Conservation (phyloP, 768 basidiomycete genomes). For the Suillus subalutaceus region DNA sequence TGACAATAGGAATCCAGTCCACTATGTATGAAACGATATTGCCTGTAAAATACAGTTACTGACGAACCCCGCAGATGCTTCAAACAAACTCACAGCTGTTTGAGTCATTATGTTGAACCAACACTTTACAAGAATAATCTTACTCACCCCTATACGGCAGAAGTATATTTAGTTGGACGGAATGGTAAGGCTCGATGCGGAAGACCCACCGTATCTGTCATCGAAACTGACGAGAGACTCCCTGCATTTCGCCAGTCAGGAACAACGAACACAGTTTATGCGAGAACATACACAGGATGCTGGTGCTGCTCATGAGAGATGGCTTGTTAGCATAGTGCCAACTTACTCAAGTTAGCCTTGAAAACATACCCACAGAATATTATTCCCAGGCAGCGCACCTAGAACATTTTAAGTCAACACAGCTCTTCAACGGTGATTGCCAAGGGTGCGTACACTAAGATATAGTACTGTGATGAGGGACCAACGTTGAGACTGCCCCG, state of each 20-base stretch:
- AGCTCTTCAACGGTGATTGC: not conserved
- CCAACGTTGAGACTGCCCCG: not conserved
- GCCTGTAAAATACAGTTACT: not conserved
- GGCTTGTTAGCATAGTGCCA: not conserved
- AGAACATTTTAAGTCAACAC: not conserved
- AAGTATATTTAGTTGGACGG: not conserved
- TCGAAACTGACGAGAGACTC: not conserved
- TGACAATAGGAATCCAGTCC: not conserved
- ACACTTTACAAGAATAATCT: not conserved
- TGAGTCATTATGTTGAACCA: not conserved
- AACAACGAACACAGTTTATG: not conserved
- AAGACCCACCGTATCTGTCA: not conserved
- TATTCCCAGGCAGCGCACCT: not conserved
- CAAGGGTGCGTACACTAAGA: not conserved
- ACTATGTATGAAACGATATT: not conserved
- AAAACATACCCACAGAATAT: not conserved
- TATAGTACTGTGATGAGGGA: not conserved
- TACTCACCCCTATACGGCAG: not conserved
- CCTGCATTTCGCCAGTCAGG: not conserved
- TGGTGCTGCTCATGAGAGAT: not conserved
- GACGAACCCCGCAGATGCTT: not conserved
- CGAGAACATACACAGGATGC: not conserved
- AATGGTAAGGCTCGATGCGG: not conserved
- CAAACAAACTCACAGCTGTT: not conserved
- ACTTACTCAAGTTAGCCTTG: too few species aligned